These are phyloP conservation scores for Candida dubliniensis DNA, from an alignment of 1,139 yeast genomes.

Conservation along the genomic window DNA sequence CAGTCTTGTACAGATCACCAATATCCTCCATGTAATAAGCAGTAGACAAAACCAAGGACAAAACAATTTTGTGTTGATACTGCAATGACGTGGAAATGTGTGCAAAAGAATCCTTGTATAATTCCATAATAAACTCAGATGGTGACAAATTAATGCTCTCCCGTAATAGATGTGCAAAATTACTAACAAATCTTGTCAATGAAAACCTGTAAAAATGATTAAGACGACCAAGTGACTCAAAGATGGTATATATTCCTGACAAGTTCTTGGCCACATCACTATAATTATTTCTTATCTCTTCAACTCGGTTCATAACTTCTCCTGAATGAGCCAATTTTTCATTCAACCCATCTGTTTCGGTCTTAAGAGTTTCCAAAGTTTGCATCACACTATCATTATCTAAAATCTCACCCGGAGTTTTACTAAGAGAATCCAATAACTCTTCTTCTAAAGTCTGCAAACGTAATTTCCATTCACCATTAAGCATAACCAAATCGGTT, in stretches of 20 bases:
- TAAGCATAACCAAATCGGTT: constrained; percentile 50
- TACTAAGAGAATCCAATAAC: constrained; percentile 58
- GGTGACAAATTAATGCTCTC: constrained; percentile 18
- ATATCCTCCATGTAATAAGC: constrained; percentile 26
- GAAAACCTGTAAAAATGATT: constrained; percentile 62
- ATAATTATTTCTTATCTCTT: constrained; percentile 46
- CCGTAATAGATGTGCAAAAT: constrained; percentile 41
- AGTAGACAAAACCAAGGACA: constrained; percentile 43
- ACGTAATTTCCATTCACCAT: constrained; percentile 58
- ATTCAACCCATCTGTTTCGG: constrained; percentile 58
- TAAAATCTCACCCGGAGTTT: constrained; percentile 60
- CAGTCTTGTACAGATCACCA: constrained; percentile 23
- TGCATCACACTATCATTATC: constrained; percentile 64
- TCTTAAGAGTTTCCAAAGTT: constrained; percentile 64
- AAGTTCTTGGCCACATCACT: constrained; percentile 56
- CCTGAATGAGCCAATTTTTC: constrained; percentile 55
- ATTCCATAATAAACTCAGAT: constrained; percentile 25
- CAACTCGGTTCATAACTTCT: constrained; percentile 54
- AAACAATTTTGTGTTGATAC: constrained; percentile 46
- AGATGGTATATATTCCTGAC: constrained; percentile 48
- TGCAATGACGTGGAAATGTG: constrained; percentile 50
- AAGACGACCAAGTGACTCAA: constrained; percentile 43
- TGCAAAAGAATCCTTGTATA: constrained; percentile 51
- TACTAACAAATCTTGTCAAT: constrained; percentile 42
- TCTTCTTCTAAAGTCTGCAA: constrained; percentile 61